Conservation (phyloP, 495 filamentous ascomycete species). For the Lasiosphaeria hispida region DNA sequence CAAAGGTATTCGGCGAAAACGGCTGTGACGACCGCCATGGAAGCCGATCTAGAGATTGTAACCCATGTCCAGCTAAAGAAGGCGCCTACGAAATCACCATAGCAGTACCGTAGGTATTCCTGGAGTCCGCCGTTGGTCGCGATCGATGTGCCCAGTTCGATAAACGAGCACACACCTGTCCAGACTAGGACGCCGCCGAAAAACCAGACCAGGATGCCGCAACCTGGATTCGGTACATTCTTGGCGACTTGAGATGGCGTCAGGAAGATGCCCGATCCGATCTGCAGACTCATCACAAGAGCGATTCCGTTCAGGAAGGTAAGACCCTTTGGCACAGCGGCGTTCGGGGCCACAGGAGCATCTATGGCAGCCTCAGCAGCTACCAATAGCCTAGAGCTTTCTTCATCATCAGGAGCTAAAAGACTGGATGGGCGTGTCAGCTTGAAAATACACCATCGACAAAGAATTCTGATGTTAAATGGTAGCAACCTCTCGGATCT, state of each 20-base stretch:
- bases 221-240: background rate
- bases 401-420: no score
- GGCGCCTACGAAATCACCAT: background rate
- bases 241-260: background rate
- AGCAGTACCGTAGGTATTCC: background rate
- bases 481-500: no score
- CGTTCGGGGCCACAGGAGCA: no score
- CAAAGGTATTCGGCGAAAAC: conserved; percentile 36
- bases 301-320: no score
- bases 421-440: no score
- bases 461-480: no score
- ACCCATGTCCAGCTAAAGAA: no score
- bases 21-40: conserved; percentile 27
- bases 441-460: no score
- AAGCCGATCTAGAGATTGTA: background rate
- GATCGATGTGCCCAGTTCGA: background rate
- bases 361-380: no score
- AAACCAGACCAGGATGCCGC: background rate
- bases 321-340: no score
- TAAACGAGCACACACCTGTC: background rate
- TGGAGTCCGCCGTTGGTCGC: background rate
- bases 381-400: no score
- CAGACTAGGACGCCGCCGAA: background rate
- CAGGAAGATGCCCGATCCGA: conserved; percentile 1
- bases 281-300: background rate